These are phyloP conservation scores for Neurospora intermedia DNA, from an alignment of 495 filamentous ascomycete genomes.

Conservation along the genomic window DNA sequence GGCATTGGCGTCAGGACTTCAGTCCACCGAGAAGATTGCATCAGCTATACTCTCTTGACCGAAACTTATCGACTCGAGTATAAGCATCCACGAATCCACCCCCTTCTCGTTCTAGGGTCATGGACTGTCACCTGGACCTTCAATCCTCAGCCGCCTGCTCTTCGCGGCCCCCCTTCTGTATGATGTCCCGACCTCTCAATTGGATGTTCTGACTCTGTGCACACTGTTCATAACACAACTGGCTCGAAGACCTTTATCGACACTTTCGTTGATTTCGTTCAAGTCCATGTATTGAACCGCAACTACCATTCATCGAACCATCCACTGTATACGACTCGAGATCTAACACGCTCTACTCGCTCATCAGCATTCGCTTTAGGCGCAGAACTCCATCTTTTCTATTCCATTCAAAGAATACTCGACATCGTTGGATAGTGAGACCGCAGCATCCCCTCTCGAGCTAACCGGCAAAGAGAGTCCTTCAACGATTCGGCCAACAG, in stretches of 20 bases:
- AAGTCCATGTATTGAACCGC: not conserved
- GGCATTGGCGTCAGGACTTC: constrained; percentile 23
- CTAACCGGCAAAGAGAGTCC: not conserved
- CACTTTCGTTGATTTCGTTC: not conserved
- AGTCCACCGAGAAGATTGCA: constrained; percentile 27
- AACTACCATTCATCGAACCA: not conserved
- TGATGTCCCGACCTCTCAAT: not conserved
- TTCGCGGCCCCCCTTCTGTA: not conserved
- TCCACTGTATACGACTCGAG: not conserved
- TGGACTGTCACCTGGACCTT: not conserved
- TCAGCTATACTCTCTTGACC: constrained; percentile 35
- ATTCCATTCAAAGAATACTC: not conserved
- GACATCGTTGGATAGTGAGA: not conserved
- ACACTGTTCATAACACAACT: not conserved
- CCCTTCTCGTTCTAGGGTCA: constrained; percentile 46
- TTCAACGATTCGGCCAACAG: not conserved
- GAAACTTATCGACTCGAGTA: constrained; percentile 66
- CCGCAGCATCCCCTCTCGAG: not conserved
- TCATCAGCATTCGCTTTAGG: not conserved
- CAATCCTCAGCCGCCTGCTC: not conserved
- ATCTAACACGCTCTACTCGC: not conserved
- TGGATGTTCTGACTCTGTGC: not conserved
- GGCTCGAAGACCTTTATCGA: not conserved
- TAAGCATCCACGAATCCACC: constrained; percentile 52
- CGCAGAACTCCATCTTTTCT: not conserved